Base-by-base conservation (phyloP, 495 filamentous ascomycete species). In the Xylaria longipes region DNA sequence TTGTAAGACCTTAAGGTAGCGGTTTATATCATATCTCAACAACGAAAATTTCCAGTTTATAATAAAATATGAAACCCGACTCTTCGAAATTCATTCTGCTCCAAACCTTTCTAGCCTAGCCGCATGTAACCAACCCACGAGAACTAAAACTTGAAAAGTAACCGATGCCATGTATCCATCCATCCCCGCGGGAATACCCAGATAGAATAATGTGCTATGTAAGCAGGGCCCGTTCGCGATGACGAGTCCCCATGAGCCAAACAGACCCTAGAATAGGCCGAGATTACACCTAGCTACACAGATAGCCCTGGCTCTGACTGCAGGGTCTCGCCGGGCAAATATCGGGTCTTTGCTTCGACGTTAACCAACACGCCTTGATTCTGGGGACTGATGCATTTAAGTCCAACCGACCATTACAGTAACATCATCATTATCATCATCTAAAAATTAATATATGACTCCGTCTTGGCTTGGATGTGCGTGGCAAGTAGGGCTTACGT, bases 401-500 rank as follows among this genome's bases (percentile, higher is more conserved):
- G 57, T 8, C 33, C 1, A 37, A 37, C 15, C n/a, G n/a, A n/a
- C n/a, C n/a, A n/a, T n/a, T n/a, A n/a, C n/a, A n/a, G n/a, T n/a
- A 5, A 60, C 14, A 27, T 8, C 11, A 7, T 2, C 17, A 39
- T 39, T 6, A 31, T 56, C 52, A 31, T 56, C 25, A 56, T 31
- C 12, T 56, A 3, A 17, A 15, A 29, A 52, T 17, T n/a, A n/a
- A 15, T 31, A 29, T 56, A 63, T 45, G 37, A 63, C 22, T 63
- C 25, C 46, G n/a, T 22, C 29, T 37, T 17, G 27, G 20, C 29
- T 31, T 12, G 14, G 33, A 39, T 48, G 31, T 57, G 66, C 46
- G 56, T 29, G 65, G n/a, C n/a, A n/a, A n/a, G 39, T 8, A 56
- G 41, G 54, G 66, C 66, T 68, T 58, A 60, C 66, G 66, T 68